Conservation (phyloP, 2,329 filamentous ascomycete species). For the Xylariaceae sp. region DNA sequence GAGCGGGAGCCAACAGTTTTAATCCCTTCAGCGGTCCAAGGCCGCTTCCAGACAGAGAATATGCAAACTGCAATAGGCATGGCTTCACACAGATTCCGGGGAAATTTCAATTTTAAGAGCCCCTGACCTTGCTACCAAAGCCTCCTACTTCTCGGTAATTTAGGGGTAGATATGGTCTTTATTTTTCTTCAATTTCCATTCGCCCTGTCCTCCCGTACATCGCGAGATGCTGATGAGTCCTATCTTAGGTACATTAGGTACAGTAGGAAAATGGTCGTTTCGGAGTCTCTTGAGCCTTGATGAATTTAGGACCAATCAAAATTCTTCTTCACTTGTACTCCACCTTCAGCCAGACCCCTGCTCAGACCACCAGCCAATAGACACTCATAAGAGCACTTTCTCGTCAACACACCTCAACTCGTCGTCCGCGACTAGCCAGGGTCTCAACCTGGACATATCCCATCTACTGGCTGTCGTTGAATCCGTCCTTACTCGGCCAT, state of each 20-base stretch:
- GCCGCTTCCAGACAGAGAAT: too few relatives aligned
- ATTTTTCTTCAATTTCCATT: constrained; percentile 4
- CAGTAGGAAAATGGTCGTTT: too few relatives aligned
- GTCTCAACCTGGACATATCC: constrained; percentile 24
- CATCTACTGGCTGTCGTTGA: constrained; percentile 29
- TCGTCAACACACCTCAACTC: constrained; percentile 26
- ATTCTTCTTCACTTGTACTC: constrained; percentile 15
- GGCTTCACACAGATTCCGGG: too few relatives aligned
- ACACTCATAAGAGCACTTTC: constrained; percentile 20
- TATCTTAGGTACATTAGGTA: constrained; percentile 6
- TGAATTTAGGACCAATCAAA: constrained; percentile 29
- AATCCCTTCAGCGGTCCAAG: too few relatives aligned
- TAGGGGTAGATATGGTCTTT: too few relatives aligned
- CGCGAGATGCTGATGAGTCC: constrained; percentile 5
- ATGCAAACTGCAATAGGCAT: too few relatives aligned
- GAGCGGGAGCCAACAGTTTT: too few relatives aligned
- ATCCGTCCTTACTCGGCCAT: constrained; percentile 19
- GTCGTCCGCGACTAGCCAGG: constrained; percentile 30
- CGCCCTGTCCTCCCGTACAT: constrained; percentile 2
- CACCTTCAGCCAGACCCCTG: constrained; percentile 23
- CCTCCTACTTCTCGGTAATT: too few relatives aligned
- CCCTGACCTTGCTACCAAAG: too few relatives aligned
- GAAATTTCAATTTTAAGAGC: too few relatives aligned
- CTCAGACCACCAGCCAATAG: constrained; percentile 22
- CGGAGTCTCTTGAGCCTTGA: constrained; percentile 10